phyloP scores from a whole-genome alignment of 164 flowering plant genomes.

The Cinnamomum chago region DNA sequence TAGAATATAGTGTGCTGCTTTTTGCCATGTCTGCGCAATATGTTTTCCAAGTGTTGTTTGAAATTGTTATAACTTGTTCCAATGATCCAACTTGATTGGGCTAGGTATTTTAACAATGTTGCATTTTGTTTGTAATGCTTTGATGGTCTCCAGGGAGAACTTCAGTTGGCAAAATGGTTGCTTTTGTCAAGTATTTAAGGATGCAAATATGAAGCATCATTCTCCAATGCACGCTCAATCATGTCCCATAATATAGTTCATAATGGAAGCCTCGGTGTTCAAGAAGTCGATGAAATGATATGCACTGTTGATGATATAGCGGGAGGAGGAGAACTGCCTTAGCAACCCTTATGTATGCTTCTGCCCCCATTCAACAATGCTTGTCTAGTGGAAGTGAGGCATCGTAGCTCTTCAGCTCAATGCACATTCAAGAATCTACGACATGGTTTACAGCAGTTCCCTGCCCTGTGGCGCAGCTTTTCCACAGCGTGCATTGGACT shows the following conservation, averaged over 20 bases:
- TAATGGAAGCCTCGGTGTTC: constrained; percentile 36
- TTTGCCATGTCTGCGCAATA: background rate
- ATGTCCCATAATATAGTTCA: constrained; percentile 42
- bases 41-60: background rate
- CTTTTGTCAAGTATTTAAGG: constrained; percentile 71
- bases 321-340: constrained; percentile 97
- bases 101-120: background rate
- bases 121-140: constrained; percentile 6
- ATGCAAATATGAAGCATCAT: constrained; percentile 86
- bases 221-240: constrained; percentile 76
- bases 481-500: constrained; percentile 79
- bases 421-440: constrained; percentile 93
- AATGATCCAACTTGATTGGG: background rate
- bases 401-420: constrained; percentile 65
- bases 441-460: constrained; percentile 73
- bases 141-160: constrained; percentile 60
- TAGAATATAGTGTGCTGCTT: background rate
- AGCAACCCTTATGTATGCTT: constrained; percentile 89
- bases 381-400: constrained; percentile 79
- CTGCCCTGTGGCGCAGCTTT: constrained; percentile 84
- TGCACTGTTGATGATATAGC: constrained; percentile 93
- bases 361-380: constrained; percentile 78
- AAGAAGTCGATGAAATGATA: constrained; percentile 67
- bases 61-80: background rate
- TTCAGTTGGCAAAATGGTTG: constrained; percentile 91